A percentile compares a stretch with the other conserved stretches of the same genome.
phyloP scores from a whole-genome alignment of 805 yeast genomes.

The Metschnikowia noctiluminum region DNA sequence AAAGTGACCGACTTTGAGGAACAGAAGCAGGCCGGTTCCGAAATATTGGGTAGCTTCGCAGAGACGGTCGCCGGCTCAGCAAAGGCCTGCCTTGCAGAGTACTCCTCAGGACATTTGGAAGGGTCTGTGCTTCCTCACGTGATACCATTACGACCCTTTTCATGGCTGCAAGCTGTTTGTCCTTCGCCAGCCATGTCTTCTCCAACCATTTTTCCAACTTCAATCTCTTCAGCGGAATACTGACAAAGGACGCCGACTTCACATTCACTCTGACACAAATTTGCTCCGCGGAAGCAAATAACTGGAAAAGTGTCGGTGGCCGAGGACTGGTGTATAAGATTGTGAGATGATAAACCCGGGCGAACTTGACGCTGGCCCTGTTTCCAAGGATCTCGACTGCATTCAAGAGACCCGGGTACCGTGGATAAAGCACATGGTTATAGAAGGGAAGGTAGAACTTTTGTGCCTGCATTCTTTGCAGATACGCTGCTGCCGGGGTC shows the following conservation, averaged over 20 bases:
- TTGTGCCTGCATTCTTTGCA: slow-evolving; percentile 55
- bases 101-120: background rate
- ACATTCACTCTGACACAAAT: slow-evolving; percentile 46
- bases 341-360: slow-evolving; percentile 55
- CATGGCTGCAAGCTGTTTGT: slow-evolving; percentile 28
- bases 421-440: slow-evolving; percentile 67
- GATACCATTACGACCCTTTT: background rate
- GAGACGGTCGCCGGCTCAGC: no score
- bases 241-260: slow-evolving; percentile 41
- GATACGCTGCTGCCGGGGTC: slow-evolving; percentile 42
- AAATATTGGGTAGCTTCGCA: no score
- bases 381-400: slow-evolving; percentile 41
- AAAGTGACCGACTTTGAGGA: no score
- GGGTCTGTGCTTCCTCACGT: background rate
- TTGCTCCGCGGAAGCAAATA: slow-evolving; percentile 26
- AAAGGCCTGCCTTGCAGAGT: background rate
- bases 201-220: slow-evolving; percentile 77
- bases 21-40: no score
- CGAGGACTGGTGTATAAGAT: slow-evolving; percentile 34
- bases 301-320: slow-evolving; percentile 31
- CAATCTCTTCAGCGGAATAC: slow-evolving; percentile 51
- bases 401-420: slow-evolving; percentile 59
- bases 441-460: slow-evolving; percentile 60
- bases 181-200: slow-evolving; percentile 67
- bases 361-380: slow-evolving; percentile 32